phyloP scores from a whole-genome alignment of 2,329 filamentous ascomycete genomes.

The Phialemonium atrogriseum region DNA sequence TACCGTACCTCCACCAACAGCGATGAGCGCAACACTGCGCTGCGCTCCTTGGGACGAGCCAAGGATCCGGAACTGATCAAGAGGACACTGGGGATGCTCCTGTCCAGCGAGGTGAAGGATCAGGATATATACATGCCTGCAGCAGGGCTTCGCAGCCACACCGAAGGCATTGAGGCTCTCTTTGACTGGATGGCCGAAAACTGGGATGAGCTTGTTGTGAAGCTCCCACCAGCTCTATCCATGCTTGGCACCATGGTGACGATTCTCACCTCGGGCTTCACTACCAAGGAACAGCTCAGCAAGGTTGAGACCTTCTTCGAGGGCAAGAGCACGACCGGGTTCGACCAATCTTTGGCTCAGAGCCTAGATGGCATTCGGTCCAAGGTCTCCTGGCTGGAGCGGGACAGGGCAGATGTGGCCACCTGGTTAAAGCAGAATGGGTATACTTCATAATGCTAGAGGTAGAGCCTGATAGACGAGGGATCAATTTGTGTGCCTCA shows the following conservation, averaged over 20 bases:
- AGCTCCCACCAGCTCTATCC: conserved; percentile 75
- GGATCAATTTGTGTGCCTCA: too few relatives aligned
- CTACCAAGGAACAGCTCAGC: conserved; percentile 64
- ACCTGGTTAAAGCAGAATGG: conserved; percentile 26
- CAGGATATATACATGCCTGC: conserved; percentile 92
- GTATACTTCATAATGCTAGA: too few relatives aligned
- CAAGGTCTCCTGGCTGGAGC: conserved; percentile 73
- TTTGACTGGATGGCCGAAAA: conserved; percentile 80
- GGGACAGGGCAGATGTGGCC: conserved; percentile 66
- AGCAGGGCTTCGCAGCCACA: conserved; percentile 66
- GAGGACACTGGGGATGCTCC: conserved; percentile 66
- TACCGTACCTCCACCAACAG: conserved; percentile 68
- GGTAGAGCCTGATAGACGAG: too few relatives aligned
- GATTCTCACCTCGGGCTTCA: conserved; percentile 76
- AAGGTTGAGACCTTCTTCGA: conserved; percentile 75
- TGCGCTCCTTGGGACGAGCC: conserved; percentile 74
- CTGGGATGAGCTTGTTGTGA: conserved; percentile 76
- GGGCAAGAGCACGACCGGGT: conserved; percentile 73
- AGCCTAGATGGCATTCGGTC: conserved; percentile 76
- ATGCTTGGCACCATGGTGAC: conserved; percentile 81
- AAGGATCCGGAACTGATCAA: conserved; percentile 73
- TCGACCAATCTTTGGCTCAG: conserved; percentile 83
- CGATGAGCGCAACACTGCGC: conserved; percentile 86
- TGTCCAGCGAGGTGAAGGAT: conserved; percentile 78
- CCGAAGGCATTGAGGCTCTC: conserved; percentile 69